These are phyloP conservation scores for Candolleomyces efflorescens DNA, from an alignment of 768 basidiomycete genomes.

Conservation along the genomic window DNA sequence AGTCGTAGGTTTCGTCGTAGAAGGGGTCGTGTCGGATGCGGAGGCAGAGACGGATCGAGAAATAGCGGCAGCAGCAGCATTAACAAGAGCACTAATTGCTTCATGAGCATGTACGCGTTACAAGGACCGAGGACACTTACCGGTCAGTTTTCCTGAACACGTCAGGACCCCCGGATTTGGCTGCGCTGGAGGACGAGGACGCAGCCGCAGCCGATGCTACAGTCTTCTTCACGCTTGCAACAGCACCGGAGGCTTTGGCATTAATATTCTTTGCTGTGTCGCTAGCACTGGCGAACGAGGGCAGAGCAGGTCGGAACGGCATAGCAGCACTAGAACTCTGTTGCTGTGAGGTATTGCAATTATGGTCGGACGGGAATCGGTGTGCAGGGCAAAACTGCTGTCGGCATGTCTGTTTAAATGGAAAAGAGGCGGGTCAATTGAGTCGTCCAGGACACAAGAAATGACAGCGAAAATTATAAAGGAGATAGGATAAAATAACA, in stretches of 20 bases:
- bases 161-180: neutral
- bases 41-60: slow-evolving; percentile 11
- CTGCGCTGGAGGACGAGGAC: slow-evolving; percentile 4
- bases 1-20: slow-evolving; percentile 7
- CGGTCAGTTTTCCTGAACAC: slow-evolving; percentile 53
- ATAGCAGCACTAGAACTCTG: slow-evolving; percentile 10
- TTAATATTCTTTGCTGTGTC: slow-evolving; percentile 38
- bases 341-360: slow-evolving; percentile 32
- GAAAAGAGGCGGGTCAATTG: neutral
- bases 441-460: no score
- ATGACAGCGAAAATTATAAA: neutral
- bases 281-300: slow-evolving; percentile 27
- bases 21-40: slow-evolving; percentile 11
- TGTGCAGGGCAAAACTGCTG: slow-evolving; percentile 74
- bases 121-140: slow-evolving; percentile 43
- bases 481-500: no score
- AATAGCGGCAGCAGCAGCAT: slow-evolving; percentile 26
- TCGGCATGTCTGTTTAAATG: slow-evolving; percentile 53
- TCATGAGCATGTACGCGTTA: slow-evolving; percentile 59
- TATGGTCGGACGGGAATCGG: slow-evolving; percentile 74
- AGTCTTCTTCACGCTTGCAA: slow-evolving; percentile 24
- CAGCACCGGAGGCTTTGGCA: slow-evolving; percentile 16
- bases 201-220: slow-evolving; percentile 22
- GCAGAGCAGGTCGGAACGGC: slow-evolving; percentile 13
- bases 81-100: slow-evolving; percentile 53